Conservation (phyloP, 2,329 filamentous ascomycete genomes). For the Alternaria brassicicola region DNA sequence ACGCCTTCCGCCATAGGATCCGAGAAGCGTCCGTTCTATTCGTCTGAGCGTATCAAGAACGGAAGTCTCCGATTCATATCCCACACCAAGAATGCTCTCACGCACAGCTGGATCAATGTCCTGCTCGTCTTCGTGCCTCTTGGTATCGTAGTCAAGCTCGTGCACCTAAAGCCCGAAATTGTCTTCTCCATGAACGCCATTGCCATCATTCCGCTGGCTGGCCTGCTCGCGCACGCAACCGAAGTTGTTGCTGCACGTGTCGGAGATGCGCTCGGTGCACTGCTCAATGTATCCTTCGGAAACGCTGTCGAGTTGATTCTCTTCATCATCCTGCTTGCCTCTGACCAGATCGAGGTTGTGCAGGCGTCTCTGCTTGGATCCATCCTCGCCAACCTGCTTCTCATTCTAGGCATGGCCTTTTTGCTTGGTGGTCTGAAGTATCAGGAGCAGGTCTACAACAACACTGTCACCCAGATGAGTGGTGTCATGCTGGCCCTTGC, state of each 20-base stretch:
- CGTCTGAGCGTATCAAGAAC: constrained; percentile 56
- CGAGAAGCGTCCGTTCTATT: constrained; percentile 52
- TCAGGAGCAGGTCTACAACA: constrained; percentile 94
- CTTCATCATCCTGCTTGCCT: constrained; percentile 52
- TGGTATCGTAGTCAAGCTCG: constrained; percentile 68
- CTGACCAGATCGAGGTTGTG: constrained; percentile 86
- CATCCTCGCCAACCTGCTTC: constrained; percentile 83
- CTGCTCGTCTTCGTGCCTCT: constrained; percentile 79
- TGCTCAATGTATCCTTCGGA: constrained; percentile 60
- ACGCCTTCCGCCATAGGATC: constrained; percentile 59
- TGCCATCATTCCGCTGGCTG: constrained; percentile 58
- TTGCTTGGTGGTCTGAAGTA: constrained; percentile 83
- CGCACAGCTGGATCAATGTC: constrained; percentile 79
- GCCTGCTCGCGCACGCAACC: constrained; percentile 56
- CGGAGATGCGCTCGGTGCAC: constrained; percentile 56
- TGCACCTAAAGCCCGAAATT: constrained; percentile 49
- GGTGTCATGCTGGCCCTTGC: constrained; percentile 88
- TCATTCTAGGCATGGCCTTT: constrained; percentile 93
- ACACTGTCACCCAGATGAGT: constrained; percentile 94
- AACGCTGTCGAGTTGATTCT: constrained; percentile 61
- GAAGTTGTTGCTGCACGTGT: constrained; percentile 56
- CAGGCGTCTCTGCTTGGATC: constrained; percentile 89
- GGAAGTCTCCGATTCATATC: constrained; percentile 60
- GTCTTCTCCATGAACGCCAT: constrained; percentile 60
- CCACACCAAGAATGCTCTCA: constrained; percentile 63